Evolutionary conservation across 2,329 filamentous ascomycete species (phyloP).

Genomic region (Malbranchea zuffiana): DNA sequence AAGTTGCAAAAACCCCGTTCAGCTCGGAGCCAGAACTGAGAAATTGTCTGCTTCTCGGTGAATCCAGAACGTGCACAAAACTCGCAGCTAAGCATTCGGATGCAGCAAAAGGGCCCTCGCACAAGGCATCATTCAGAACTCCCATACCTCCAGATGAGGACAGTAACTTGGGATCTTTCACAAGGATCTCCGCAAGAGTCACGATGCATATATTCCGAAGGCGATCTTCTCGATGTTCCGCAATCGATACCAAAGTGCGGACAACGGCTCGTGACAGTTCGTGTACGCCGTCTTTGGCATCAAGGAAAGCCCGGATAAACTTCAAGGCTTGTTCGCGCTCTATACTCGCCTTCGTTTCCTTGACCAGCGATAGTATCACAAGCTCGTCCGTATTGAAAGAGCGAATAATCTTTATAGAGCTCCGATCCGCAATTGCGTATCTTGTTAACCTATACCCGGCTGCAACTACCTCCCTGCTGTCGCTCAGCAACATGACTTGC

Average conservation of each 20-base stretch:
- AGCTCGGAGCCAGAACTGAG: slow-evolving; percentile 82
- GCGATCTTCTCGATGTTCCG: slow-evolving; percentile 74
- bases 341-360: slow-evolving; percentile 92
- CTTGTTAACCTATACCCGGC: slow-evolving; percentile 87
- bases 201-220: slow-evolving; percentile 83
- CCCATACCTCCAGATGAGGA: slow-evolving; percentile 75
- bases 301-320: slow-evolving; percentile 86
- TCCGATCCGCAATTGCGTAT: slow-evolving; percentile 86
- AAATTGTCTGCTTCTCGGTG: slow-evolving; percentile 67
- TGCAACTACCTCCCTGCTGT: slow-evolving; percentile 89
- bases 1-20: slow-evolving; percentile 79
- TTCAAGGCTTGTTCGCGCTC: slow-evolving; percentile 95
- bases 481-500: slow-evolving; percentile 90
- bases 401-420: slow-evolving; percentile 79
- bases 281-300: slow-evolving; percentile 82
- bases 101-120: slow-evolving; percentile 82
- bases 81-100: slow-evolving; percentile 78
- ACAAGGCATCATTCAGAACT: slow-evolving; percentile 80
- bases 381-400: slow-evolving; percentile 82
- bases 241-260: slow-evolving; percentile 79
- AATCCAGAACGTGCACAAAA: slow-evolving; percentile 83
- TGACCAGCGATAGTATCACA: slow-evolving; percentile 82
- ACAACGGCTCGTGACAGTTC: slow-evolving; percentile 82
- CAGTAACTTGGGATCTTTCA: slow-evolving; percentile 71
- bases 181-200: slow-evolving; percentile 81